These are phyloP conservation scores for Pleurotus sapidus DNA, from an alignment of 768 basidiomycete genomes.

Conservation along the genomic window DNA sequence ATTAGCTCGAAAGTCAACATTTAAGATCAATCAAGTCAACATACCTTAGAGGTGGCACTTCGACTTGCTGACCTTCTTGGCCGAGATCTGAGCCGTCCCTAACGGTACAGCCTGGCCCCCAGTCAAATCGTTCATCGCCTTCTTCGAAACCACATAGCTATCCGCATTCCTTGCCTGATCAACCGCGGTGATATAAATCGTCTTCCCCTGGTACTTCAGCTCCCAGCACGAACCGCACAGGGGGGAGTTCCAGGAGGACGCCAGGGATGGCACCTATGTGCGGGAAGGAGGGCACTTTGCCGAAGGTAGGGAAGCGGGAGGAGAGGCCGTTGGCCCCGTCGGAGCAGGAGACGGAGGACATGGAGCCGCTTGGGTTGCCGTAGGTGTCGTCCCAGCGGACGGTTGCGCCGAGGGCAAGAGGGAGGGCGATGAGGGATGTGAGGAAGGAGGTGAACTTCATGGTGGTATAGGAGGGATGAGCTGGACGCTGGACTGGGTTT, in stretches of 20 bases:
- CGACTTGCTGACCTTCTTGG: slow-evolving; percentile 40
- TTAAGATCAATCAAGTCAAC: too few species aligned
- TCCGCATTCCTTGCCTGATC: slow-evolving; percentile 38
- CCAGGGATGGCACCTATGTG: slow-evolving; percentile 52
- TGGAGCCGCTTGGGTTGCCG: slow-evolving; percentile 38
- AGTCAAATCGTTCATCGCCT: slow-evolving; percentile 54
- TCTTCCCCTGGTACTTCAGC: slow-evolving; percentile 41
- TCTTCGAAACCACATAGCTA: slow-evolving; percentile 46
- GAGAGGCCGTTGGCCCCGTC: slow-evolving; percentile 50
- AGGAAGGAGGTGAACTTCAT: slow-evolving; percentile 17
- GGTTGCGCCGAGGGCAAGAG: slow-evolving; percentile 23
- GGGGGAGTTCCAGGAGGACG: slow-evolving; percentile 44
- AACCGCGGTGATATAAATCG: slow-evolving; percentile 48
- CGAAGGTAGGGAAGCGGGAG: slow-evolving; percentile 46
- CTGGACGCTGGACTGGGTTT: not conserved
- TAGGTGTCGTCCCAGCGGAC: slow-evolving; percentile 46
- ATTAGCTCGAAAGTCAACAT: too few species aligned
- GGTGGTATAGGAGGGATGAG: not conserved
- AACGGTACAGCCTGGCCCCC: slow-evolving; percentile 39
- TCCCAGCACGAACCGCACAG: slow-evolving; percentile 62
- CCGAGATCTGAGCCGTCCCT: slow-evolving; percentile 44
- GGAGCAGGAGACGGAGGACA: slow-evolving; percentile 43
- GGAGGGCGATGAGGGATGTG: slow-evolving; percentile 16
- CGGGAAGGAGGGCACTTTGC: slow-evolving; percentile 54
- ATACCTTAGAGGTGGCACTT: slow-evolving; percentile 42